phyloP scores from a whole-genome alignment of 1,284 basidiomycete species.

The Neonothopanus nambi region DNA sequence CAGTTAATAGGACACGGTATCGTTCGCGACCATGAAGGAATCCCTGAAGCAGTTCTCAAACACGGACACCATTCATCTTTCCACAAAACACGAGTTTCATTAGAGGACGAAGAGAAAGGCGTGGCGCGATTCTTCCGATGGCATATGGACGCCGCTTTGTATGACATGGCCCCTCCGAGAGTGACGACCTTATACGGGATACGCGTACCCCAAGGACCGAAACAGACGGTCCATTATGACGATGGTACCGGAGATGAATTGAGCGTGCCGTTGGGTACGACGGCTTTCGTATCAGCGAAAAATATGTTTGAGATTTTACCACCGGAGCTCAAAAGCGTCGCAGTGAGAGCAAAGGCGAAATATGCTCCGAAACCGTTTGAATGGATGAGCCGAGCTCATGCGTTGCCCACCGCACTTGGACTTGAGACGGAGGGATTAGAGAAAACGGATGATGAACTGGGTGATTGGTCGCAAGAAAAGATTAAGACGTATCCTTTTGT shows the following conservation, averaged over 20 bases:
- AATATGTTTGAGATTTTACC: constrained; percentile 70
- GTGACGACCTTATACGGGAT: constrained; percentile 71
- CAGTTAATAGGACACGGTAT: constrained; percentile 73
- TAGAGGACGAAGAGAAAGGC: constrained; percentile 58
- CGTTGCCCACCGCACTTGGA: constrained; percentile 68
- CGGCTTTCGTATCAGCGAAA: constrained; percentile 60
- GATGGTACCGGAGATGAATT: constrained; percentile 71
- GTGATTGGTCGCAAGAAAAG: constrained; percentile 65
- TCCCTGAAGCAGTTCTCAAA: constrained; percentile 53
- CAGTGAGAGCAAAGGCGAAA: constrained; percentile 59
- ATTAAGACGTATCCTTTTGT: constrained; percentile 70
- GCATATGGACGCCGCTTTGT: constrained; percentile 77
- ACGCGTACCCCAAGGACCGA: constrained; percentile 52
- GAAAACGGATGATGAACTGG: constrained; percentile 55
- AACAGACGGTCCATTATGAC: constrained; percentile 64
- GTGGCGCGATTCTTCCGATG: constrained; percentile 63
- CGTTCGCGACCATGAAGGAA: constrained; percentile 64
- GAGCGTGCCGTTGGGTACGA: constrained; percentile 65
- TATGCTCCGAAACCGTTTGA: constrained; percentile 77
- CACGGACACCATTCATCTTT: constrained; percentile 75
- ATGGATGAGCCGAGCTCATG: constrained; percentile 72
- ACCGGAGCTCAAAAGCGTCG: constrained; percentile 57
- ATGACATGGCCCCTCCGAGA: constrained; percentile 62
- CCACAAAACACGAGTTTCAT: constrained; percentile 58
- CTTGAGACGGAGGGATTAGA: constrained; percentile 71